Conservation (phyloP, 192 early-diverging fungal genomes). For the Backusella luteola region DNA sequence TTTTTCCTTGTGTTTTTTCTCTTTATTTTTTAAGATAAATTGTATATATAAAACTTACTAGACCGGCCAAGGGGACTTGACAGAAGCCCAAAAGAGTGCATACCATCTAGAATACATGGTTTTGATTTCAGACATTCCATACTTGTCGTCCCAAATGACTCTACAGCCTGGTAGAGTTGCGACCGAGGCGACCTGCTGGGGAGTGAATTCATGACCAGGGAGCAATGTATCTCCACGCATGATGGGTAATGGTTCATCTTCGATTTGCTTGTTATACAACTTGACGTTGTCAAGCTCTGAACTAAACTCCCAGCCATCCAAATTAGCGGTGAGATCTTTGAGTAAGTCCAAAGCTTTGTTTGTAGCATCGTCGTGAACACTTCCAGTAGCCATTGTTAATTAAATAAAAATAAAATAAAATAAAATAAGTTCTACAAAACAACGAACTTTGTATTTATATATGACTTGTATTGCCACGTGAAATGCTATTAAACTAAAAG, state of each 20-base stretch:
- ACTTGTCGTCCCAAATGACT: constrained; percentile 44
- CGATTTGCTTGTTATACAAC: constrained; percentile 42
- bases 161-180: constrained; percentile 44
- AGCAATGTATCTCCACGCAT: constrained; percentile 51
- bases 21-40: neutral
- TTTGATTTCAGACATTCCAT: constrained; percentile 29
- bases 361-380: neutral
- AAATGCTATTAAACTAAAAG: neutral
- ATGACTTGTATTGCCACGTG: neutral
- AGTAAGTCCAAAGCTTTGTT: constrained; percentile 25
- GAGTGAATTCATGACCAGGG: constrained; percentile 38
- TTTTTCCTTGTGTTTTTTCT: neutral
- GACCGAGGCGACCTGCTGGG: constrained; percentile 44
- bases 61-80: constrained; percentile 35
- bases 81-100: constrained; percentile 31
- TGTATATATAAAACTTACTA: constrained; percentile 17
- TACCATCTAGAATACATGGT: constrained; percentile 23
- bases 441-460: neutral
- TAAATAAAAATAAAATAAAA: neutral
- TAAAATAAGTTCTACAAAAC: neutral
- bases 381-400: neutral
- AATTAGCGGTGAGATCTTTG: constrained; percentile 41
- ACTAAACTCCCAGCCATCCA: constrained; percentile 48
- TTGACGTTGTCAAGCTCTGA: constrained; percentile 48
- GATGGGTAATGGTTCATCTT: constrained; percentile 41